Base-by-base conservation (phyloP, 345 rosid species). In the Corchorus olitorius region DNA sequence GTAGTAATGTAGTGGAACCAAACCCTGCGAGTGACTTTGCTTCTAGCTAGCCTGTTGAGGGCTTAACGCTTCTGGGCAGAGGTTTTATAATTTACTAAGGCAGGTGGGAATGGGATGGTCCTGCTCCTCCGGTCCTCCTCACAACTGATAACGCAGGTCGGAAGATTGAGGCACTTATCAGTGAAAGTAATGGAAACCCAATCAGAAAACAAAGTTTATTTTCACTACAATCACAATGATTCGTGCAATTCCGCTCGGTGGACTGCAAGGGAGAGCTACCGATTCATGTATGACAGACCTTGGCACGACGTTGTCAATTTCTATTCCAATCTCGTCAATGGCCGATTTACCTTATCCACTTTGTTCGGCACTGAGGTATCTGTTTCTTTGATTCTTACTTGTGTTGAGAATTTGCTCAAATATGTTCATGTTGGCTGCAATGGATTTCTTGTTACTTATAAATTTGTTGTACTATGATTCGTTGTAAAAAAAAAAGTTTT, bases 181-280 rank as follows among this genome's bases (percentile, higher is more conserved):
- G 34, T 33, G 8, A 33, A 59, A 33, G 15, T 39, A 12, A 79
- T 74, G 81, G 81, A 74, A 58, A 52, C 48, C 55, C 60, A 75
- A 75, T 48, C 33, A 2, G 54, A 70, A 22, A 72, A 79, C 68
- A 88, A 87, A 78, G 81, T 78, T 33, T 83, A 87, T 79, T 75
- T 71, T 64, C 94, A 90, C 50, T 93, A 93, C 80, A 86, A 92
- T 73, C 99, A 93, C 71, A 84, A 87, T 46, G 94, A 90, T 80
- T 87, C 93, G 8, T 89, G 93, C 87, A 87, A 61, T 59, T 84
- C 80, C 60, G 83, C 85, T 11, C 85, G 99, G 22, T 93, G 99
- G 99, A 92, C 82, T 54, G 85, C 97, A 72, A 92, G 93, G 77
- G 94, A 93, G 75, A 89, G 97, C 60, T 93, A 75, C 64, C 39